Evolutionary conservation across 1,284 basidiomycete species (phyloP).

Genomic region (Laetiporus sulphureus): DNA sequence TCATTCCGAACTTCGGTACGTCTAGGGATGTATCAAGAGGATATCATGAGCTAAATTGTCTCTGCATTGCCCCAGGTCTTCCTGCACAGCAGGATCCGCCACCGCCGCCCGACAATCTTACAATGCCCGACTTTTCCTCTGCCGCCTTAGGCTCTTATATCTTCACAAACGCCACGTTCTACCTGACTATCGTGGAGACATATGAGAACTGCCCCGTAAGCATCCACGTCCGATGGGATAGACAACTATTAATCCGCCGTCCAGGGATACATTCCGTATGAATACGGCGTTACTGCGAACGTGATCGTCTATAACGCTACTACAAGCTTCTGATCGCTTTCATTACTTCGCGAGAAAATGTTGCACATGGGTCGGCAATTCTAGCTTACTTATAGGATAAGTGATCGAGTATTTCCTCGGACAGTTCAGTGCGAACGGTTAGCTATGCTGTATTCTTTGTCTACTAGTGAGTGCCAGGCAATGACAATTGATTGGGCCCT

Average conservation of each 20-base stretch:
- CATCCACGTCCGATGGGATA: too few relatives aligned
- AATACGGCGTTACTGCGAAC: slow-evolving; percentile 16
- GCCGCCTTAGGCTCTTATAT: background rate
- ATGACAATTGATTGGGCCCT: too few relatives aligned
- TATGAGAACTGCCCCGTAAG: slow-evolving; percentile 9
- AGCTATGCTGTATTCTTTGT: too few relatives aligned
- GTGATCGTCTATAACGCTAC: slow-evolving; percentile 11
- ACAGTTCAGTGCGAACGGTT: too few relatives aligned
- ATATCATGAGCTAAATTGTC: background rate
- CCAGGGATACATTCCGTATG: slow-evolving; percentile 10
- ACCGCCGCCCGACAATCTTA: slow-evolving; percentile 8
- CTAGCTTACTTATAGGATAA: too few relatives aligned
- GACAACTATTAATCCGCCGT: too few relatives aligned
- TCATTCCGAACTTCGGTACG: slow-evolving; percentile 20
- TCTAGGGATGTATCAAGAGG: background rate
- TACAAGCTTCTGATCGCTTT: too few relatives aligned
- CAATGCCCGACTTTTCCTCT: slow-evolving; percentile 7
- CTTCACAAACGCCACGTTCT: slow-evolving; percentile 3
- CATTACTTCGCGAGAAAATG: too few relatives aligned
- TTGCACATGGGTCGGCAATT: too few relatives aligned
- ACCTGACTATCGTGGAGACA: slow-evolving; percentile 9
- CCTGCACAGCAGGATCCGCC: background rate
- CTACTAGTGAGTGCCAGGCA: too few relatives aligned
- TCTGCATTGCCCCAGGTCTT: slow-evolving; percentile 1
- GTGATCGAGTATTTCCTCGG: too few relatives aligned